Percentiles rank a stretch among this genome's conserved stretches.
phyloP scores from a whole-genome alignment of 176 grass and related monocot species.

The Canna indica region DNA sequence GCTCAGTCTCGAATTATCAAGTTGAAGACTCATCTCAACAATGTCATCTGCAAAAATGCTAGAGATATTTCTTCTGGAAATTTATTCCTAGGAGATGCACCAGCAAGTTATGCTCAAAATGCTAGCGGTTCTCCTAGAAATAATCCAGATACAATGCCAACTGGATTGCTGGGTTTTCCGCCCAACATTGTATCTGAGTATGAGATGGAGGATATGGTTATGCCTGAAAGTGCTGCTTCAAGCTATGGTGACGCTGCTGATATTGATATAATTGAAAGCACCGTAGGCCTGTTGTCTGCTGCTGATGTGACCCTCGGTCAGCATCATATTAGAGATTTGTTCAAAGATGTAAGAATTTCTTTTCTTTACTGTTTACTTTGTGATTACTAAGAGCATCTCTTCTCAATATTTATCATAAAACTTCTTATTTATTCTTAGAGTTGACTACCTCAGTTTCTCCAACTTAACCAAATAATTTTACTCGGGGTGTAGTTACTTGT shows the following conservation, averaged over 20 bases:
- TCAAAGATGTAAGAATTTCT: constrained; percentile 25
- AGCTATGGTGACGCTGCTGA: constrained; percentile 88
- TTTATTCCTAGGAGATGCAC: neutral
- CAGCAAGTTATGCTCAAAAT: constrained; percentile 42
- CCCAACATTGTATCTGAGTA: constrained; percentile 40
- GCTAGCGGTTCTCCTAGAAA: constrained; percentile 50
- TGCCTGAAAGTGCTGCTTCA: constrained; percentile 69
- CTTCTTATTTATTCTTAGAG: too few relatives aligned
- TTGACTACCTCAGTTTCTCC: neutral
- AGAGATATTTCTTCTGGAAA: constrained; percentile 40
- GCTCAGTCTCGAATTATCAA: constrained; percentile 45
- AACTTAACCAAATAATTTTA: neutral
- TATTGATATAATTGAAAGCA: constrained; percentile 75
- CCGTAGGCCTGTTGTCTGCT: constrained; percentile 43
- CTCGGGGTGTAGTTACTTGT: neutral
- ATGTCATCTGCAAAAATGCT: constrained; percentile 37
- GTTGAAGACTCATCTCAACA: constrained; percentile 58
- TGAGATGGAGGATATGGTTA: constrained; percentile 54
- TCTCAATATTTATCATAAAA: too few relatives aligned
- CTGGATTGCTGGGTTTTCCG: constrained; percentile 11
- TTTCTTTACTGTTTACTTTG: neutral
- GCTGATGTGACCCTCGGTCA: constrained; percentile 25
- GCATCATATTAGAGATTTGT: constrained; percentile 53
- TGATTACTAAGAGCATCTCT: neutral
- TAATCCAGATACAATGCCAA: constrained; percentile 26